Conservation (phyloP, 2,329 filamentous ascomycete genomes). For the Leptographium radiaticola region DNA sequence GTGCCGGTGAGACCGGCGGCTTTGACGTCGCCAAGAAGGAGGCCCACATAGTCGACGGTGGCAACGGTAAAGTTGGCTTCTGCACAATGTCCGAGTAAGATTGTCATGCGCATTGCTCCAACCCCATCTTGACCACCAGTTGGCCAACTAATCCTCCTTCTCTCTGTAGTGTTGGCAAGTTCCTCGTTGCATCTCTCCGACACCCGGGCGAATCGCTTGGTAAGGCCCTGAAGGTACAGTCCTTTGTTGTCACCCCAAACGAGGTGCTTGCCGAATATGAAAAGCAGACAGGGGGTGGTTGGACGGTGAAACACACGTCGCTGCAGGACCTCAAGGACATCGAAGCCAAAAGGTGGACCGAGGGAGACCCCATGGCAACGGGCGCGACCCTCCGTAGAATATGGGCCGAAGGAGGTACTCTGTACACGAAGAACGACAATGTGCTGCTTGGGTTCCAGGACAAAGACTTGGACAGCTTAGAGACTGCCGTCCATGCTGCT, state of each 20-base stretch:
- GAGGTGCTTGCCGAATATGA: constrained; percentile 55
- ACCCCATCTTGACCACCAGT: background rate
- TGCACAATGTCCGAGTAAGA: constrained; percentile 57
- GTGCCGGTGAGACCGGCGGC: constrained; percentile 31
- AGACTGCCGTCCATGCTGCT: constrained; percentile 15
- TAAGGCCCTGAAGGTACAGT: constrained; percentile 53
- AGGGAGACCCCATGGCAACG: constrained; percentile 36
- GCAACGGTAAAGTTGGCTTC: constrained; percentile 49
- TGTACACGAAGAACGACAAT: constrained; percentile 59
- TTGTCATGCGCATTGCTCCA: background rate
- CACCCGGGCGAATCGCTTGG: constrained; percentile 40
- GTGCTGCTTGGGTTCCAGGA: constrained; percentile 35
- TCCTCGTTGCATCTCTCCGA: constrained; percentile 48
- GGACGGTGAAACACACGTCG: constrained; percentile 39
- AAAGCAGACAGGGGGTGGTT: constrained; percentile 46
- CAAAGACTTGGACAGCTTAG: constrained; percentile 38
- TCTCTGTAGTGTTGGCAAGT: constrained; percentile 39
- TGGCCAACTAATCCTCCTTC: background rate
- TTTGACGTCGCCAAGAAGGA: constrained; percentile 45
- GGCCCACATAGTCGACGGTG: constrained; percentile 49
- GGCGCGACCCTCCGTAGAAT: constrained; percentile 51
- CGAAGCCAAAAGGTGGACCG: constrained; percentile 47
- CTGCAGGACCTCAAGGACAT: constrained; percentile 38
- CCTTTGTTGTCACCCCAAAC: constrained; percentile 52
- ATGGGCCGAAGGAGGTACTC: constrained; percentile 58